Evolutionary conservation across 352 stramenopile species (phyloP).

Genomic region (Phytophthora capsici): DNA sequence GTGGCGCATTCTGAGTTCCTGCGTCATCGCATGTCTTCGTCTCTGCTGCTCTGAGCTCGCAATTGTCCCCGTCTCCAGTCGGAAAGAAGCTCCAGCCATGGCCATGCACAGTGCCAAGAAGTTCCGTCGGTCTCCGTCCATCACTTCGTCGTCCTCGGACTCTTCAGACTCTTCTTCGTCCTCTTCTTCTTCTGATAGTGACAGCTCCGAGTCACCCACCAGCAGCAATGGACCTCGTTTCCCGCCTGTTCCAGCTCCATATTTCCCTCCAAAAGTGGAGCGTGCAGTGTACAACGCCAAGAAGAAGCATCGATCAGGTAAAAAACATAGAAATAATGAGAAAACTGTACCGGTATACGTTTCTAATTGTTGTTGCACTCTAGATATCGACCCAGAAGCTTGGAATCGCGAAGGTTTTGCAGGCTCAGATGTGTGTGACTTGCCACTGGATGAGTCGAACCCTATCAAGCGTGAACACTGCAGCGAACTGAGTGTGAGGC

Average conservation of each 20-base stretch:
- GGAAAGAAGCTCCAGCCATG: constrained; percentile 1
- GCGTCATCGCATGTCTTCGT: constrained; percentile 2
- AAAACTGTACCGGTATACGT: constrained; percentile 2
- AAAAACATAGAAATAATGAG: background rate
- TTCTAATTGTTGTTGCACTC: constrained; percentile 5
- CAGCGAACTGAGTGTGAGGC: constrained; percentile 75
- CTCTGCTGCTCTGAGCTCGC: constrained; percentile 7
- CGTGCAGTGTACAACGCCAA: constrained; percentile 64
- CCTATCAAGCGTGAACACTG: constrained; percentile 74
- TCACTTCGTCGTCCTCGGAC: constrained; percentile 48
- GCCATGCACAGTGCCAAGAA: constrained; percentile 42
- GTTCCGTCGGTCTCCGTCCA: constrained; percentile 48
- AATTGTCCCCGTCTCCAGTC: background rate
- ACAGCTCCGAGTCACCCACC: constrained; percentile 15
- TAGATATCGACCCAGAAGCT: constrained; percentile 70
- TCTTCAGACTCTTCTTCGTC: constrained; percentile 38
- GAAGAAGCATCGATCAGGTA: constrained; percentile 78
- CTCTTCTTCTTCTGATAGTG: constrained; percentile 48
- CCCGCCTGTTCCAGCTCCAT: constrained; percentile 50
- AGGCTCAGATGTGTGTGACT: constrained; percentile 79
- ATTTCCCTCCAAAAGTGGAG: constrained; percentile 56
- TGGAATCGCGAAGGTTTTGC: constrained; percentile 86
- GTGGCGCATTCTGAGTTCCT: constrained; percentile 21
- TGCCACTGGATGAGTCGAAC: constrained; percentile 73
- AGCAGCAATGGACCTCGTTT: constrained; percentile 44